Evolutionary conservation across 1,139 yeast species (phyloP), one percentile per base, ranked within the genome.

Genomic region (Meyerozyma carpophila): DNA sequence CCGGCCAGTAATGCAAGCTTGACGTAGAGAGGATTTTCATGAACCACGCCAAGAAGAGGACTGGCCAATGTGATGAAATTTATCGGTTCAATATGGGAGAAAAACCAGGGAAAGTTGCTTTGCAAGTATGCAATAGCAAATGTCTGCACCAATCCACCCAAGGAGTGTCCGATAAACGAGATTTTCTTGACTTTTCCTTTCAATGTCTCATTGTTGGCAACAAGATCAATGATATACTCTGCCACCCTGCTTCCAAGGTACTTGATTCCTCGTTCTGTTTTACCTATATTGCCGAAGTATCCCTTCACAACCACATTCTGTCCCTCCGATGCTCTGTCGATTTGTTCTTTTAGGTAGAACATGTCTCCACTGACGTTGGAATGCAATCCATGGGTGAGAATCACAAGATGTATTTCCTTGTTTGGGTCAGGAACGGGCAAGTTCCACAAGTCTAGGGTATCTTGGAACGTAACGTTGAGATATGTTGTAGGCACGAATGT

Each of bases 71-170:
- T 74, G 27, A 93, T 76, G 59, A 90, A 91, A 57, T 90, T 88
- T n/a, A 82, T 73, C 0, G 97, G 97, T 46, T 71, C 66, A 5
- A 87, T 77, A 16, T 68, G 66, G 27, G 75, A 57, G 52, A 93
- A 89, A 48, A 85, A 80, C 68, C 82, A 78, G 0, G 96, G 94
- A 57, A 81, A 81, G 50, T 80, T 82, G 42, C 77, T 73, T 40
- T 81, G 77, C 29, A 86, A 75, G 58, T 89, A 89, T 0, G 96
- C 95, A 38, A 93, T 77, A 1, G 98, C 94, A 69, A 89, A 93
- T 0, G 94, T 81, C 62, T 93, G 98, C 3, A 86, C 84, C 38
- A 88, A 69, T 0, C 98, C 98, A 28, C 98, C 98, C 28, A 93
- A 67, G 0, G 98, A 91, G 62, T 93, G 98, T 1, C 93, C 96